Evolutionary conservation across 2,329 filamentous ascomycete genomes (phyloP).

Genomic region (Alternaria viburni): DNA sequence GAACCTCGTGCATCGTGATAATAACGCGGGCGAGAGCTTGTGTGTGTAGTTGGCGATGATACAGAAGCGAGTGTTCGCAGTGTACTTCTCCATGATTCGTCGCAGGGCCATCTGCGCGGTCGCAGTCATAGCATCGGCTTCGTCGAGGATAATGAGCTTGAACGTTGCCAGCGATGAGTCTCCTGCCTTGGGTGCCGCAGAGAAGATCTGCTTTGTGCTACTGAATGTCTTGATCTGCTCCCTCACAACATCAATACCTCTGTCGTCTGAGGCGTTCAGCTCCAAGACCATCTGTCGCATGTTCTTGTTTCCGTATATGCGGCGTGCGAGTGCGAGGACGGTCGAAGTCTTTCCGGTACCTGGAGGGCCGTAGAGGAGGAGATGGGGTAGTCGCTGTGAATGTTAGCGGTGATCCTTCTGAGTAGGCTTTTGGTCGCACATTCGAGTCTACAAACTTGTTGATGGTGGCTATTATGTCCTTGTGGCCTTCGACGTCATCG

Average conservation of each 20-base stretch:
- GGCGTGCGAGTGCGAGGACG: slow-evolving; percentile 86
- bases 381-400: slow-evolving; percentile 78
- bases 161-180: slow-evolving; percentile 70
- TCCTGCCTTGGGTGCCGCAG: slow-evolving; percentile 59
- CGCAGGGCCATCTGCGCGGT: slow-evolving; percentile 97
- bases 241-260: slow-evolving; percentile 92
- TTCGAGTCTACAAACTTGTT: slow-evolving; percentile 97
- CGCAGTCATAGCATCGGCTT: slow-evolving; percentile 99
- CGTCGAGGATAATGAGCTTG: slow-evolving; percentile 97
- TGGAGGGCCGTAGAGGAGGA: slow-evolving; percentile 94
- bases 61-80: slow-evolving; percentile 95
- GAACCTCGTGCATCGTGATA: slow-evolving; percentile 94
- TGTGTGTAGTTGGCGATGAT: slow-evolving; percentile 99
- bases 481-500: slow-evolving; percentile 91
- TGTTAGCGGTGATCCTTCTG: slow-evolving; percentile 10
- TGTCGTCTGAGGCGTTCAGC: slow-evolving; percentile 94
- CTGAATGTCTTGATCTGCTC: slow-evolving; percentile 99
- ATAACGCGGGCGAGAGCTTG: slow-evolving; percentile 89
- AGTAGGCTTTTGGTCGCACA: slow-evolving; percentile 46
- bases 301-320: slow-evolving; percentile 90
- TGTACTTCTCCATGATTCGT: slow-evolving; percentile 99
- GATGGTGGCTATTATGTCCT: slow-evolving; percentile 96
- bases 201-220: slow-evolving; percentile 97
- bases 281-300: slow-evolving; percentile 99
- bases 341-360: slow-evolving; percentile 98